Percentiles rank a stretch among this genome's conserved stretches.
Conservation (phyloP, 805 yeast species). For the Pichia rugopelliculosa region DNA sequence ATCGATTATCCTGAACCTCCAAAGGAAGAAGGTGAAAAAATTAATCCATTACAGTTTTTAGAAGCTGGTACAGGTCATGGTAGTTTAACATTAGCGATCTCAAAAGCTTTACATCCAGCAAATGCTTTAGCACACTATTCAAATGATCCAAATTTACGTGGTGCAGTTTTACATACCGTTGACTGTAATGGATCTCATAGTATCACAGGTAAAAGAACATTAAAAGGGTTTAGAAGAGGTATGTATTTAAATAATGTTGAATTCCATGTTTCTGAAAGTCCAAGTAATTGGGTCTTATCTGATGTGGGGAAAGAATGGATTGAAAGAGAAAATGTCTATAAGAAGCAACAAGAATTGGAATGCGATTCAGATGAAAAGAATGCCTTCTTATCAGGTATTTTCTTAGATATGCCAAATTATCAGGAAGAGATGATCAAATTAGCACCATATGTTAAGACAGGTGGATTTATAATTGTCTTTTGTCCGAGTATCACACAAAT, state of each 20-base stretch:
- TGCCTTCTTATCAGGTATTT: constrained; percentile 35
- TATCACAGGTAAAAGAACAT: constrained; percentile 34
- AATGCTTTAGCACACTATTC: constrained; percentile 28
- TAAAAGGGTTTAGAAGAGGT: constrained; percentile 35
- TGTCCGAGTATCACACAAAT: constrained; percentile 45
- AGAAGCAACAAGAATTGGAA: constrained; percentile 5
- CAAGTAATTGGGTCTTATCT: constrained; percentile 32
- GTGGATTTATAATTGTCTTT: constrained; percentile 38
- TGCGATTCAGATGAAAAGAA: constrained; percentile 17
- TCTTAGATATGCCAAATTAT: constrained; percentile 41
- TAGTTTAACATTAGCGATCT: constrained; percentile 38
- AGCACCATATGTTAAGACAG: constrained; percentile 30
- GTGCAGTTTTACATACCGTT: constrained; percentile 40
- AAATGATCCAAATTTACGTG: constrained; percentile 23
- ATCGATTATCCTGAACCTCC: constrained; percentile 22
- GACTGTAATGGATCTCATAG: constrained; percentile 36
- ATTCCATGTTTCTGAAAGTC: constrained; percentile 36
- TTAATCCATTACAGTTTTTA: constrained; percentile 33
- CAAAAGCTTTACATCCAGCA: constrained; percentile 36
- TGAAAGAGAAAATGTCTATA: constrained; percentile 12
- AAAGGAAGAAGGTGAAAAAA: constrained; percentile 6
- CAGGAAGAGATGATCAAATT: constrained; percentile 29
- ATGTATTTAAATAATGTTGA: constrained; percentile 38
- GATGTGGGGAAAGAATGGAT: constrained; percentile 22
- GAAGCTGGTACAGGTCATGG: constrained; percentile 56